Evolutionary conservation across 345 rosid species (phyloP).

Genomic region (sweet orange (Citrus sinensis)): DVS_A1.0 CM039161.1:1144501-1145000

Average conservation of each 20-base stretch:
- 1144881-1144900: neutral
- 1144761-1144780: neutral
- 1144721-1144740: constrained; percentile 1
- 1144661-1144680: neutral
- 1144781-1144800: constrained; percentile 2
- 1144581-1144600: neutral
- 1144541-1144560: neutral
- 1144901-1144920: neutral
- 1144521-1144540: neutral
- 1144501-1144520: neutral
- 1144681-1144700: neutral
- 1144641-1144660: neutral
- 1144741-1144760: neutral
- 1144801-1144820: neutral
- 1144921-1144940: neutral
- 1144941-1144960: constrained; percentile 9
- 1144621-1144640: constrained; percentile 3
- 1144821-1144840: neutral
- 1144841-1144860: neutral
- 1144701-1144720: neutral
- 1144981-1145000: constrained; percentile 99
- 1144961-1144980: constrained; percentile 63
- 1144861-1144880: neutral
- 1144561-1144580: neutral
- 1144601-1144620: neutral